Base-by-base conservation (phyloP, 371 early-diverging fungal species). In the Syncephalastrum racemosum region DNA sequence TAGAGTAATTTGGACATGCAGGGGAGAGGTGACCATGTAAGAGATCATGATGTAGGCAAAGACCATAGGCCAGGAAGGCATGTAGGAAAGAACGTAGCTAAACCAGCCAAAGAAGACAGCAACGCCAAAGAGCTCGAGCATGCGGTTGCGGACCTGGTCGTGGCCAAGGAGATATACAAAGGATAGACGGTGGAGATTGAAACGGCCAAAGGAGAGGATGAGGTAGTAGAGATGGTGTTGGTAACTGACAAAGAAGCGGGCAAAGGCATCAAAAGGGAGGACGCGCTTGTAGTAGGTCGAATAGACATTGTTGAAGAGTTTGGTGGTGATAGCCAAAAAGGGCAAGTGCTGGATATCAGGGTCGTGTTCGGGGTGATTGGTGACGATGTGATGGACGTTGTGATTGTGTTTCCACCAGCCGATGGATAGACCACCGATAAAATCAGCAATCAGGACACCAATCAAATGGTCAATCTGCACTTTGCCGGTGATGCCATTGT, bases 331-430 rank as follows among this genome's bases (percentile, higher is more conserved):
- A 18, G 98, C 96, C 56, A 96, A 81, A 75, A 97, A 95, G 36
- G 98, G 98, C 71, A 97, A 50, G 64, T 95, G 98, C 73, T 97
- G 98, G 61, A 97, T 95, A 72, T 97, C 97, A 0, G 98, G 97
- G 69, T 97, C 98, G 77, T 96, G 90, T 65, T 92, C 91, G 0
- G 87, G 86, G 65, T 92, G 84, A 72, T 92, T 93, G 60, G 94
- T 92, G 46, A 91, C 82, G 45, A 93, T 88, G 68, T 93, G 97
- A 73, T 97, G 97, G 16, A 95, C 93, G 68, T 96, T 91, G 72
- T 97, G 98, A 70, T 83, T 92, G 57, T 88, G 81, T 67, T 95
- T 96, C 98, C 98, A 97, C 97, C 98, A 97, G 25, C 95, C 97
- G 40, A 95, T 69, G 46, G 89, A 87, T 39, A 96, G 83, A 7